Evolutionary conservation across 108 stramenopile species (phyloP).

Genomic region (Nitzschia sp.): DNA sequence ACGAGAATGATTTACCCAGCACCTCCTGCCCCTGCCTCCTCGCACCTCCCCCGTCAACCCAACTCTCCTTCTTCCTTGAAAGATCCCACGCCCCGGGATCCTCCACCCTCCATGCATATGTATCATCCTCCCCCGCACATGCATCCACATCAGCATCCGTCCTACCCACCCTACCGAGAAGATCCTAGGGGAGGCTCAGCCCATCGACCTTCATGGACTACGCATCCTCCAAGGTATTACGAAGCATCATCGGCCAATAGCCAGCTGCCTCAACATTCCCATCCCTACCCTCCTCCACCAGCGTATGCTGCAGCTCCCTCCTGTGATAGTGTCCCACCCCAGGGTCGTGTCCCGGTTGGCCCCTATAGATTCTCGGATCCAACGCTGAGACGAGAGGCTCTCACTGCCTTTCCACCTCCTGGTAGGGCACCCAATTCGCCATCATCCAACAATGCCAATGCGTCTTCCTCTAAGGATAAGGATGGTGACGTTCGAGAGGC

Average conservation of each 20-base stretch:
- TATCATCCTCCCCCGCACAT: conserved; percentile 12
- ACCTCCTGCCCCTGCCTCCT: not conserved
- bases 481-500: conserved; percentile 30
- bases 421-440: not conserved
- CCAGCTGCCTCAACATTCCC: not conserved
- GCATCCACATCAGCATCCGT: conserved; percentile 8
- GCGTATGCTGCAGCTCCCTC: not conserved
- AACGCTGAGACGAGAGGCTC: conserved; percentile 38
- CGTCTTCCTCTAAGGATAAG: not conserved
- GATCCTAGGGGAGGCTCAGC: not conserved
- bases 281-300: conserved; percentile 1
- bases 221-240: not conserved
- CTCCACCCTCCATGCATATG: conserved; percentile 17
- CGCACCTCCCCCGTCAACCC: conserved; percentile 9
- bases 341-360: conserved; percentile 6
- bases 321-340: not conserved
- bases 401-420: not conserved
- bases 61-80: not conserved
- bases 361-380: conserved; percentile 41
- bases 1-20: not conserved
- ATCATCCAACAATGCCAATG: not conserved
- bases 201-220: not conserved
- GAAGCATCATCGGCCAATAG: not conserved
- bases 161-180: not conserved
- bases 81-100: conserved; percentile 3